Evolutionary conservation across 345 rosid genomes (phyloP).

Genomic region (Salix udensis): DNA sequence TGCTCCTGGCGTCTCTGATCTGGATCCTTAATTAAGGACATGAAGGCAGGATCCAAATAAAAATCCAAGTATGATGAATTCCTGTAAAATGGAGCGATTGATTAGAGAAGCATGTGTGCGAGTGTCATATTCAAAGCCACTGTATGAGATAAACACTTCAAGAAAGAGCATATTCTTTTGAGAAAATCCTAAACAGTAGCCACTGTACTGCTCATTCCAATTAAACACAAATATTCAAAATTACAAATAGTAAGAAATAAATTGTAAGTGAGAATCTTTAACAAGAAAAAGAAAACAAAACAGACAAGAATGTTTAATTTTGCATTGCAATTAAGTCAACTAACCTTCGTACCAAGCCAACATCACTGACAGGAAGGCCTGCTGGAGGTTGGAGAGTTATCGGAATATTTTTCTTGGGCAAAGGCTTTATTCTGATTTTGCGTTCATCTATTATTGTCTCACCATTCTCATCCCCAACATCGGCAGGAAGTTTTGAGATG

Average conservation of each 20-base stretch:
- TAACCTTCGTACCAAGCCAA: conserved; percentile 82
- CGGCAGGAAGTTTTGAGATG: conserved; percentile 88
- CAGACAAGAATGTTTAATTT: background rate
- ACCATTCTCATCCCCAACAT: conserved; percentile 98
- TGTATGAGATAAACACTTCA: background rate
- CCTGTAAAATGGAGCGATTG: conserved; percentile 40
- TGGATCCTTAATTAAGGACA: conserved; percentile 95
- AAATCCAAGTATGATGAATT: conserved; percentile 75
- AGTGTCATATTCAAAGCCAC: background rate
- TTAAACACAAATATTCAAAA: background rate
- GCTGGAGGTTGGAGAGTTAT: conserved; percentile 55
- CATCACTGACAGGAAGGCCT: conserved; percentile 65
- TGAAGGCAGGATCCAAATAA: conserved; percentile 93
- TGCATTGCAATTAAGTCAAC: conserved; percentile 16
- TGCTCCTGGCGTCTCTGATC: conserved; percentile 88
- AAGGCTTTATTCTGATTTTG: conserved; percentile 85
- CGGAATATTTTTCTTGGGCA: conserved; percentile 64
- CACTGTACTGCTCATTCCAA: background rate
- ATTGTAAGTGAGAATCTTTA: background rate
- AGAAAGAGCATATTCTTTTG: background rate
- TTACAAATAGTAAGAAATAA: background rate
- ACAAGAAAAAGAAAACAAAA: background rate
- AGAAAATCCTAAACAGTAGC: background rate
- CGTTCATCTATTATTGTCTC: conserved; percentile 94
- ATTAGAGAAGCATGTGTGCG: background rate